Evolutionary conservation across 202 grass and related monocot species (phyloP).

Genomic region (Setaria viridis): DNA sequence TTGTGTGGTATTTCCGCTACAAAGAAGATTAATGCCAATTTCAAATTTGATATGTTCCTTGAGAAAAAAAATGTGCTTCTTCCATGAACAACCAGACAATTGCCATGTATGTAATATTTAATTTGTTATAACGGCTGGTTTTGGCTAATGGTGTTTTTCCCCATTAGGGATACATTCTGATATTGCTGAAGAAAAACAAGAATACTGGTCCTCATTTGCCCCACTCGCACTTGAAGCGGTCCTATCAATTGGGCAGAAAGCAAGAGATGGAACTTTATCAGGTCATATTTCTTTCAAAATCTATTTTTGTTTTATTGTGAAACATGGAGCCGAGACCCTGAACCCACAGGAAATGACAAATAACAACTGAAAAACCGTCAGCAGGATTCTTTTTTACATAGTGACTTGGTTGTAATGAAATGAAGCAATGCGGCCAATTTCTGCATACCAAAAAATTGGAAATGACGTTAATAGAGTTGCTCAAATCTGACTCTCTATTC

Average conservation of each 20-base stretch:
- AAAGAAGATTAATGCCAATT: background rate
- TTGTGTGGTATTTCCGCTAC: background rate
- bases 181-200: constrained; percentile 86
- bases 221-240: constrained; percentile 83
- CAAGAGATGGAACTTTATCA: constrained; percentile 76
- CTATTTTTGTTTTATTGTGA: constrained; percentile 38
- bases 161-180: constrained; percentile 89
- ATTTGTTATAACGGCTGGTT: constrained; percentile 37
- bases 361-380: background rate
- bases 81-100: constrained; percentile 9
- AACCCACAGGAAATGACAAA: constrained; percentile 16
- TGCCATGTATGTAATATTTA: constrained; percentile 26
- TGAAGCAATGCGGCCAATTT: constrained; percentile 6
- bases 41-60: constrained; percentile 30
- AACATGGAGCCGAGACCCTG: constrained; percentile 20
- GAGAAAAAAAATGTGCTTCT: constrained; percentile 7
- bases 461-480: constrained; percentile 25
- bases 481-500: constrained; percentile 26
- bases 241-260: constrained; percentile 88
- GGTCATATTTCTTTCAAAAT: constrained; percentile 55
- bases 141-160: constrained; percentile 24
- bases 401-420: constrained; percentile 1
- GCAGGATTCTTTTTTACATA: background rate
- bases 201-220: constrained; percentile 80
- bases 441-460: constrained; percentile 19